phyloP scores from a whole-genome alignment of 805 yeast species.

The Komagataella kurtzmanii region DNA sequence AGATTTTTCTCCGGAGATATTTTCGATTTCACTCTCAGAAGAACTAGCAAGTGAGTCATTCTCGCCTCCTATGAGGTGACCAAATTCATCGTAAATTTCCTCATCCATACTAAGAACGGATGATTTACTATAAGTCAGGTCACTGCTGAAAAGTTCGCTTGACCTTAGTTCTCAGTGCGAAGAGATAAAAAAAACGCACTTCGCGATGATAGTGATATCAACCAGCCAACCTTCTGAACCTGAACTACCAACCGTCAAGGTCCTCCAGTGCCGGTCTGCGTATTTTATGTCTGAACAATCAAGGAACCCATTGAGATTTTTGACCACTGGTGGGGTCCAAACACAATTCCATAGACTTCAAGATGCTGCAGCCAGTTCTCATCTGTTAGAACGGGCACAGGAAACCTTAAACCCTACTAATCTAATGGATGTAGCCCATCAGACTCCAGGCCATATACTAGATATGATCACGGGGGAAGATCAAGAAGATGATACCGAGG shows the following conservation, averaged over 20 bases:
- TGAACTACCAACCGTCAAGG: neutral
- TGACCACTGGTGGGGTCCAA: neutral
- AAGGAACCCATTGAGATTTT: neutral
- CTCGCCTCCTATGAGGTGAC: conserved; percentile 47
- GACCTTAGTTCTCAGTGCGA: neutral
- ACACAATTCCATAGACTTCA: neutral
- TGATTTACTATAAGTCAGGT: neutral
- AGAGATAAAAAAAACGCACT: neutral
- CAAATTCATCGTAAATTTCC: conserved; percentile 73
- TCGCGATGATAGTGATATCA: neutral
- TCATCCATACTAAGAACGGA: conserved; percentile 31
- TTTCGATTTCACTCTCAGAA: conserved; percentile 7
- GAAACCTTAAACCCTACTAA: neutral
- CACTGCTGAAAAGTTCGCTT: neutral
- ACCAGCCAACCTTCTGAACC: neutral
- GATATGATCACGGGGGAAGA: neutral
- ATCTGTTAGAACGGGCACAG: neutral
- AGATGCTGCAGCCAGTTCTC: neutral
- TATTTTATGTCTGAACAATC: neutral
- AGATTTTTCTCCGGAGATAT: conserved; percentile 6
- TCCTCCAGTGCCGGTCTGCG: neutral
- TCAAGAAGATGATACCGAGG: conserved; percentile 34
- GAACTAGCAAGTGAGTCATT: conserved; percentile 15
- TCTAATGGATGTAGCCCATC: neutral
- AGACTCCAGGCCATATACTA: neutral